These are phyloP conservation scores for Crucibulum laeve DNA, from an alignment of 768 basidiomycete genomes.

Conservation along the genomic window DNA sequence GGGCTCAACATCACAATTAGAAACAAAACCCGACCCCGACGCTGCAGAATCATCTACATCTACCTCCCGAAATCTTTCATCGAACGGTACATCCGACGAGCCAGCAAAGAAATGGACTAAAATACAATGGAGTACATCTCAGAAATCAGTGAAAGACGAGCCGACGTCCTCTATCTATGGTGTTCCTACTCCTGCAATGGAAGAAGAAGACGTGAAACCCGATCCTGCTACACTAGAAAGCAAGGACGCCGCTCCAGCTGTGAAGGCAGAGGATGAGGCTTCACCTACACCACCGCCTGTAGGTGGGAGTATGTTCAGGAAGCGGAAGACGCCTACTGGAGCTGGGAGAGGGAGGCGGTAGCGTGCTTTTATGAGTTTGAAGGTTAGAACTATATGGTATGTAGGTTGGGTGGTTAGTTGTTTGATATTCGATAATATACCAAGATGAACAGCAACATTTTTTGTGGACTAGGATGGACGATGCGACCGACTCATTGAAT, in stretches of 20 bases:
- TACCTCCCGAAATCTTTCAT: too few species aligned
- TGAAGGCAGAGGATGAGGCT: slow-evolving; percentile 10
- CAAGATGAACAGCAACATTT: too few species aligned
- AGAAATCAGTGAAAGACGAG: slow-evolving; percentile 15
- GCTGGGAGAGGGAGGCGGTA: slow-evolving; percentile 23
- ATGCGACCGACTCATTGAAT: too few species aligned
- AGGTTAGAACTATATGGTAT: too few species aligned
- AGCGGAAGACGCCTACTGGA: slow-evolving; percentile 22
- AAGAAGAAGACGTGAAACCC: slow-evolving; percentile 5
- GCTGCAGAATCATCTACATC: too few species aligned
- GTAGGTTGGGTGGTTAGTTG: too few species aligned
- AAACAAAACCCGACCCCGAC: slow-evolving; percentile 43
- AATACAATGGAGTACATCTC: slow-evolving; percentile 23
- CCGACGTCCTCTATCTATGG: slow-evolving; percentile 12
- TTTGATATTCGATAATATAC: too few species aligned
- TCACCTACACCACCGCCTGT: slow-evolving; percentile 5
- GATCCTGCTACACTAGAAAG: background rate
- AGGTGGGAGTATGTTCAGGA: slow-evolving; percentile 24
- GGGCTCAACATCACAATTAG: too few species aligned
- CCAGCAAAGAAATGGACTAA: slow-evolving; percentile 26
- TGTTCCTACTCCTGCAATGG: background rate
- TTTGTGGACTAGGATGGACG: too few species aligned
- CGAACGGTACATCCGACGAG: slow-evolving; percentile 1
- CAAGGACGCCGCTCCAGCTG: slow-evolving; percentile 6
- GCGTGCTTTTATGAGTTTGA: too few species aligned